Evolutionary conservation across 2,329 filamentous ascomycete species (phyloP).

Genomic region (Cladosporium sp.): DNA sequence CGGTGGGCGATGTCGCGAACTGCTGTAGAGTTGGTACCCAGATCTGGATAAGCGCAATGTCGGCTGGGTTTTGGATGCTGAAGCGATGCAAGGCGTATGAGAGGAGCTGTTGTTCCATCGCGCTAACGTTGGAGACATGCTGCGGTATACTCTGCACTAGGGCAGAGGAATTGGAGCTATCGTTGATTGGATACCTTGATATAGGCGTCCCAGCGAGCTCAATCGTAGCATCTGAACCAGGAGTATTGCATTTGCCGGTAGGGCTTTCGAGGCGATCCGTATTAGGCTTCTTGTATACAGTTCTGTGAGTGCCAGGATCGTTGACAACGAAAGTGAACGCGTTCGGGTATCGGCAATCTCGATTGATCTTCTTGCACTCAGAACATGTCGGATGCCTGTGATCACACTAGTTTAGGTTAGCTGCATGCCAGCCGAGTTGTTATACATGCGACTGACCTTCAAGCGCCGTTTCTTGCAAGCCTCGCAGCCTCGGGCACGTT

Average conservation of each 20-base stretch:
- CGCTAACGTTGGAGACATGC: neutral
- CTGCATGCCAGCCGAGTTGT: neutral
- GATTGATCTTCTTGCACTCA: neutral
- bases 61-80: neutral
- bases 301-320: slow-evolving; percentile 2
- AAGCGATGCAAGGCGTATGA: neutral
- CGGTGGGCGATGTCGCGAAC: neutral
- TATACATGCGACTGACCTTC: neutral
- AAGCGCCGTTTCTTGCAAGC: slow-evolving; percentile 4
- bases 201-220: neutral
- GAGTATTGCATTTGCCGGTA: neutral
- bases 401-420: neutral
- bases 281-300: neutral
- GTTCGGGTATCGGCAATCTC: neutral
- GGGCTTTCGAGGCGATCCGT: neutral
- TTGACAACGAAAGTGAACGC: slow-evolving; percentile 7
- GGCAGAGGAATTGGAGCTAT: neutral
- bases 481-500: neutral
- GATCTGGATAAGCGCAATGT: neutral
- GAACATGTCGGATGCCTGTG: neutral
- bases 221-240: neutral
- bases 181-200: neutral
- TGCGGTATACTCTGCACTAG: neutral
- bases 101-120: slow-evolving; percentile 4
- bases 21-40: slow-evolving; percentile 7